Percentiles rank a stretch among this genome's conserved stretches.
phyloP scores from a whole-genome alignment of 768 basidiomycete species.

The Serpula lacrymans region DNA sequence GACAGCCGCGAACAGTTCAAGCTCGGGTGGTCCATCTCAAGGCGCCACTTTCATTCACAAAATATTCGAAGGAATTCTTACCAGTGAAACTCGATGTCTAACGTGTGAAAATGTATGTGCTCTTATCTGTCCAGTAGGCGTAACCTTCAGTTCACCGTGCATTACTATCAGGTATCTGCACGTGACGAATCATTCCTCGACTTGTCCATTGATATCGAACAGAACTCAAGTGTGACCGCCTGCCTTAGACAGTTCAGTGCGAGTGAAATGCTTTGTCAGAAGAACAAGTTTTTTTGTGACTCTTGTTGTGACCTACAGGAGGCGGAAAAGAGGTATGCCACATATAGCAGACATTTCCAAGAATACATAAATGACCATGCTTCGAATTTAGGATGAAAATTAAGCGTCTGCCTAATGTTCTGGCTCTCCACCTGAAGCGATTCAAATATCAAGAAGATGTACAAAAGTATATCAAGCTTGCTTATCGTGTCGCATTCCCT shows the following conservation, averaged over 20 bases:
- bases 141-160: constrained; percentile 12
- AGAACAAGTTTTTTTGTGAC: constrained; percentile 98
- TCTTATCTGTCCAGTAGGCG: constrained; percentile 4
- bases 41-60: constrained; percentile 81
- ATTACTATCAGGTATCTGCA: constrained; percentile 65
- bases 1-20: constrained; percentile 42
- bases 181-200: constrained; percentile 97
- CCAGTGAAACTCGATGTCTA: constrained; percentile 96
- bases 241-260: constrained; percentile 97
- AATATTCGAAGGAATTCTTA: constrained; percentile 90
- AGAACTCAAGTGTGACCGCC: constrained; percentile 94
- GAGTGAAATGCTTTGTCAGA: constrained; percentile 96
- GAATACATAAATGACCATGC: too few species aligned
- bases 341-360: neutral
- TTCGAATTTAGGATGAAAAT: constrained; percentile 84
- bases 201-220: constrained; percentile 98
- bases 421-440: constrained; percentile 94
- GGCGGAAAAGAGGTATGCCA: constrained; percentile 84
- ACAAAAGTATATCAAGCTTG: constrained; percentile 88
- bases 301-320: constrained; percentile 95
- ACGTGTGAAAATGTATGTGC: constrained; percentile 91
- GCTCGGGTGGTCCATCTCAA: constrained; percentile 43
- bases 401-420: constrained; percentile 91
- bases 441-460: constrained; percentile 98
- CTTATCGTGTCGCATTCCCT: constrained; percentile 96